Conservation (phyloP, 2,329 filamentous ascomycete species). For the Ascochyta koolunga region DNA sequence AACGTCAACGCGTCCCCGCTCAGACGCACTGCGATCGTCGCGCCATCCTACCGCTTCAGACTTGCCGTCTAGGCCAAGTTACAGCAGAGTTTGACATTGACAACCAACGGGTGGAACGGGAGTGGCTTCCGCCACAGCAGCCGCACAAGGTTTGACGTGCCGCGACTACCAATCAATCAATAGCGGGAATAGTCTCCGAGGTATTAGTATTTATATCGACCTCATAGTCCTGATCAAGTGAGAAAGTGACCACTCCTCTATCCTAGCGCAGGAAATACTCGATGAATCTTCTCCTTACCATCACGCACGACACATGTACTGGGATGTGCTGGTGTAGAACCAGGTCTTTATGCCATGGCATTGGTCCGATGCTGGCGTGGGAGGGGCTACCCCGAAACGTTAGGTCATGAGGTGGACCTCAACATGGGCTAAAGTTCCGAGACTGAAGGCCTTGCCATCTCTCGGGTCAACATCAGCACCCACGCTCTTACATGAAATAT, state of each 20-base stretch:
- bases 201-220: background rate
- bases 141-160: background rate
- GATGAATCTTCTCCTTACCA: background rate
- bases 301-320: conserved; percentile 5
- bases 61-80: conserved; percentile 2
- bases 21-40: conserved; percentile 2
- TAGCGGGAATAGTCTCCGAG: background rate
- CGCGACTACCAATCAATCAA: background rate
- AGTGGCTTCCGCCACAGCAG: background rate
- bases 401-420: conserved; percentile 9
- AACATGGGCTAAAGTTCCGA: background rate
- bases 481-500: background rate
- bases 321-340: conserved; percentile 4
- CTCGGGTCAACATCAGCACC: background rate
- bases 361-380: background rate
- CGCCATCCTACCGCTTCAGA: background rate
- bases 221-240: background rate
- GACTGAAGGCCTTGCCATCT: background rate
- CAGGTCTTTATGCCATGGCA: background rate
- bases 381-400: conserved; percentile 10
- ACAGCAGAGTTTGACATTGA: conserved; percentile 13
- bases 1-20: conserved; percentile 9
- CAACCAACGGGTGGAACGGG: conserved; percentile 9
- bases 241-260: background rate
- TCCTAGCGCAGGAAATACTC: background rate